Evolutionary conservation across 148 eudicot species (phyloP).

Genomic region (Spergularia marina): DNA sequence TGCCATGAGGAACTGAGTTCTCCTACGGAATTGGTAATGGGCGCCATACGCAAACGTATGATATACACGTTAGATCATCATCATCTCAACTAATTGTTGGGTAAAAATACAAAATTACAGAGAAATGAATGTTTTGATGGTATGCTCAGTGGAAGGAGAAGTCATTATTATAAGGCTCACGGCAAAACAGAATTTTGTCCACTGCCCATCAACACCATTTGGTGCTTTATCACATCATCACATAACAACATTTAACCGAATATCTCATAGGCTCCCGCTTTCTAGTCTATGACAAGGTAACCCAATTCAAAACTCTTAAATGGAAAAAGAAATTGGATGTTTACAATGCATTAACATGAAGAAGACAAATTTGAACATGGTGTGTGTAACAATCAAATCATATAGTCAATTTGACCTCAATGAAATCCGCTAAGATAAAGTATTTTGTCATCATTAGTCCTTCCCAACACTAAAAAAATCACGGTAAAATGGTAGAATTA

Average conservation of each 20-base stretch:
- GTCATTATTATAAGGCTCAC: slow-evolving; percentile 67
- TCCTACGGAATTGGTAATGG: slow-evolving; percentile 74
- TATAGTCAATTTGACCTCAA: slow-evolving; percentile 54
- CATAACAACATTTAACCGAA: not conserved
- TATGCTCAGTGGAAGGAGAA: slow-evolving; percentile 93
- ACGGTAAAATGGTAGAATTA: no score
- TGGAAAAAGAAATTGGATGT: no score
- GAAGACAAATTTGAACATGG: not conserved
- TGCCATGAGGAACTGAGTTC: slow-evolving; percentile 40
- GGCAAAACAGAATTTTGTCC: slow-evolving; percentile 46
- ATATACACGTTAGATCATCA: no score
- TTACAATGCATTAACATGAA: no score
- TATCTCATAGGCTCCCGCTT: no score
- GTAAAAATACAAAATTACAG: not conserved
- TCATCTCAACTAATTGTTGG: no score
- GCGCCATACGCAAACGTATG: slow-evolving; percentile 21
- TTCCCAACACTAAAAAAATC: not conserved
- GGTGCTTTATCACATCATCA: slow-evolving; percentile 57
- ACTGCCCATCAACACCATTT: slow-evolving; percentile 52
- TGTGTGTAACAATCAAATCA: slow-evolving; percentile 98
- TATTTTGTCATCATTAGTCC: slow-evolving; percentile 56
- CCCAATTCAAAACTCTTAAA: not conserved
- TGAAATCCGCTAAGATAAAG: slow-evolving; percentile 91
- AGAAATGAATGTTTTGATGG: not conserved
- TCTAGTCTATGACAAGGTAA: no score